These are phyloP conservation scores for Colletotrichum costaricense DNA, from an alignment of 2,329 filamentous ascomycete species.

Conservation along the genomic window DNA sequence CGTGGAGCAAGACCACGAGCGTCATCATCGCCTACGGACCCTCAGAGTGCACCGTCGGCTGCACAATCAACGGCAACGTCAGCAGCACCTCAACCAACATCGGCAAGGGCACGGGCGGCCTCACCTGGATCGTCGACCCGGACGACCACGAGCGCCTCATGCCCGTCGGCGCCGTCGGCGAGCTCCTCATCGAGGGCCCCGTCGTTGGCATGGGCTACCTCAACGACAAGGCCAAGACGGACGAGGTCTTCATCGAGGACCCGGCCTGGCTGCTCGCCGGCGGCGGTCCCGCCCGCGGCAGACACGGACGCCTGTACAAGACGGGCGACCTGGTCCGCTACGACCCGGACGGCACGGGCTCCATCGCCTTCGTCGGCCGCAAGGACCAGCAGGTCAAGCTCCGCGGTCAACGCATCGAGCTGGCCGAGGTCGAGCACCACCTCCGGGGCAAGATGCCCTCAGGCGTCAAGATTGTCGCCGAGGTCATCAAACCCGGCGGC, in stretches of 20 bases:
- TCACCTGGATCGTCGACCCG: constrained; percentile 64
- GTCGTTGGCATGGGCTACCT: constrained; percentile 73
- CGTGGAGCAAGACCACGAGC: constrained; percentile 58
- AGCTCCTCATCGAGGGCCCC: constrained; percentile 67
- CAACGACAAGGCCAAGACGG: constrained; percentile 67
- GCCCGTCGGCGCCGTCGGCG: constrained; percentile 61
- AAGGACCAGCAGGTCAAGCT: constrained; percentile 78
- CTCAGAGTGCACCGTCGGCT: constrained; percentile 65
- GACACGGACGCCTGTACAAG: constrained; percentile 63
- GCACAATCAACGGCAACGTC: constrained; percentile 59
- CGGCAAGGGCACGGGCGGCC: constrained; percentile 58
- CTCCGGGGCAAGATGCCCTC: constrained; percentile 56
- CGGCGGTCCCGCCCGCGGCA: constrained; percentile 51
- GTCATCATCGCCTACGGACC: constrained; percentile 65
- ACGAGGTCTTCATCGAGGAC: constrained; percentile 66
- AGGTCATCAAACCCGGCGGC: constrained; percentile 59
- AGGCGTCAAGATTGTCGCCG: constrained; percentile 56
- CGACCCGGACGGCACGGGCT: constrained; percentile 62
- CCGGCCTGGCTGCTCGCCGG: constrained; percentile 63
- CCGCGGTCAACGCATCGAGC: constrained; percentile 72
- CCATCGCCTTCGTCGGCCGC: constrained; percentile 68
- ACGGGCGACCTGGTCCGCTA: constrained; percentile 71
- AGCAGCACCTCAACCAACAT: constrained; percentile 55
- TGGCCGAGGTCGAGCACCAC: constrained; percentile 64
- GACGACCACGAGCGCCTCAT: constrained; percentile 58